These are phyloP conservation scores for Syncephalastrum contaminatum DNA, from an alignment of 371 early-diverging fungal genomes.

Conservation along the genomic window DNA sequence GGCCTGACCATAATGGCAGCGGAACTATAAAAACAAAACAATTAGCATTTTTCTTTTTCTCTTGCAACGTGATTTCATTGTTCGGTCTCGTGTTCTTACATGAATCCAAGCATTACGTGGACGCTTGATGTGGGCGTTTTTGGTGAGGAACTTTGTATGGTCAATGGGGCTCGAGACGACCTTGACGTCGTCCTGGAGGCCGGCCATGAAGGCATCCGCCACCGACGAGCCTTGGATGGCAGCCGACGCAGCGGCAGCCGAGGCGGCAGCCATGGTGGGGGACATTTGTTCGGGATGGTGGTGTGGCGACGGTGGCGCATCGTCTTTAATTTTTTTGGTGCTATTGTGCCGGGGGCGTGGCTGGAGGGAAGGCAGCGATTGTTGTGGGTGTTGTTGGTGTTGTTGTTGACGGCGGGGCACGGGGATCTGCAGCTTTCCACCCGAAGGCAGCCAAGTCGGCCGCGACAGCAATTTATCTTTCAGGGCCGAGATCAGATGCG, in stretches of 20 bases:
- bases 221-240: constrained; percentile 28
- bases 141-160: constrained; percentile 32
- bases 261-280: constrained; percentile 31
- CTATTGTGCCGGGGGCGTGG: constrained; percentile 7
- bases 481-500: constrained; percentile 13
- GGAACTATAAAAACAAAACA: constrained; percentile 20
- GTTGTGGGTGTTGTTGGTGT: background rate
- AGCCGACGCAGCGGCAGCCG: constrained; percentile 25
- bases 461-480: constrained; percentile 12
- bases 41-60: background rate
- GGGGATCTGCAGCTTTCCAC: constrained; percentile 6
- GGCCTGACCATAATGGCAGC: constrained; percentile 42
- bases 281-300: constrained; percentile 15
- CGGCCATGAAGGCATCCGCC: constrained; percentile 29
- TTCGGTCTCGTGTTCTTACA: constrained; percentile 16
- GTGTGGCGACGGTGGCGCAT: constrained; percentile 4
- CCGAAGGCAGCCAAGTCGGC: constrained; percentile 3
- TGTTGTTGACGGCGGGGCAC: constrained; percentile 9
- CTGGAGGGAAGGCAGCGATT: constrained; percentile 14
- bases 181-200: constrained; percentile 7
- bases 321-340: background rate
- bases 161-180: constrained; percentile 9
- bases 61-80: background rate
- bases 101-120: constrained; percentile 45
- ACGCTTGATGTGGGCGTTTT: constrained; percentile 40